These are phyloP conservation scores for Abortiporus biennis DNA, from an alignment of 1,284 basidiomycete genomes.

Conservation along the genomic window DNA sequence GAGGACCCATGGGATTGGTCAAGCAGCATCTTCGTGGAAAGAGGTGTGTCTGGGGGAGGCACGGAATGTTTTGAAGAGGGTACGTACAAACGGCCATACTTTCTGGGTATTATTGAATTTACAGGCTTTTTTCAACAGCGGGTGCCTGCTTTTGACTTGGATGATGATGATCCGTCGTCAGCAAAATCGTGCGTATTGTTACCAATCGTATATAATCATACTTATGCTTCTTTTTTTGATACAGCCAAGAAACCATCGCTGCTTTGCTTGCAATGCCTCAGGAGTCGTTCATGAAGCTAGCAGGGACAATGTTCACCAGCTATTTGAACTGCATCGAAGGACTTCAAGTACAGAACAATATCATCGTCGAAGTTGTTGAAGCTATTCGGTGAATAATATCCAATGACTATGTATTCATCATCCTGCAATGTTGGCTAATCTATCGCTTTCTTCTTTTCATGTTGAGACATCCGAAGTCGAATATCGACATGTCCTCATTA, in stretches of 20 bases:
- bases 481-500: slow-evolving; percentile 36
- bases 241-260: slow-evolving; percentile 47
- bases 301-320: slow-evolving; percentile 58
- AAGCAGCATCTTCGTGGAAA: slow-evolving; percentile 71
- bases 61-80: slow-evolving; percentile 52
- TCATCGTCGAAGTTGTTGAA: slow-evolving; percentile 59
- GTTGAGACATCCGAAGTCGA: slow-evolving; percentile 29
- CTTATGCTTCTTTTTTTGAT: slow-evolving; percentile 16
- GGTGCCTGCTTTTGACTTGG: slow-evolving; percentile 52
- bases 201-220: neutral
- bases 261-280: slow-evolving; percentile 72
- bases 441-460: slow-evolving; percentile 7
- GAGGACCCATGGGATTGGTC: slow-evolving; percentile 69
- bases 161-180: slow-evolving; percentile 39
- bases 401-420: neutral
- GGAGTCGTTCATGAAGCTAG: slow-evolving; percentile 58
- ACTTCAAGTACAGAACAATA: slow-evolving; percentile 58
- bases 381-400: slow-evolving; percentile 33
- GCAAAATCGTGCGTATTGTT: slow-evolving; percentile 22
- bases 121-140: slow-evolving; percentile 30
- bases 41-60: slow-evolving; percentile 70
- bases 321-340: slow-evolving; percentile 71
- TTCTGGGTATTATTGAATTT: neutral
- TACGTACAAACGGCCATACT: slow-evolving; percentile 25
- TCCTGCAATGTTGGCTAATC: slow-evolving; percentile 4